These are phyloP conservation scores for Paramecium sexaurelia DNA, from an alignment of 73 alveolate genomes.

Conservation along the genomic window DNA sequence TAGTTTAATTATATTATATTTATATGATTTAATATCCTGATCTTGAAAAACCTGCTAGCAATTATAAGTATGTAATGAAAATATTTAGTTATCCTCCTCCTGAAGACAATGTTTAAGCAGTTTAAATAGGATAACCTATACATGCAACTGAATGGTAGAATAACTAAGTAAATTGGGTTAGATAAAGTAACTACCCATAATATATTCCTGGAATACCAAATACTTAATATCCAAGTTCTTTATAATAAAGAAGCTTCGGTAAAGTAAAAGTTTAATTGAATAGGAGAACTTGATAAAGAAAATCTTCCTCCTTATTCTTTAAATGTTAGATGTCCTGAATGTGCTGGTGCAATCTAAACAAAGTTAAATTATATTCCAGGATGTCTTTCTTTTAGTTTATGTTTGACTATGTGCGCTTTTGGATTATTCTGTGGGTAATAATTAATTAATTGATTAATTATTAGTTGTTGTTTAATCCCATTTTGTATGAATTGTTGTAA, in stretches of 20 bases:
- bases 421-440: not conserved
- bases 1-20: not conserved
- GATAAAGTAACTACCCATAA: not conserved
- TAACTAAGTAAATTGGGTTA: not conserved
- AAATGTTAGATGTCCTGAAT: conserved; percentile 8
- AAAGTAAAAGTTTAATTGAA: not conserved
- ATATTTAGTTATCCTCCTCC: not conserved
- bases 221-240: not conserved
- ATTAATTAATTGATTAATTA: not conserved
- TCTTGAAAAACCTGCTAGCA: not conserved
- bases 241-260: not conserved
- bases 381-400: not conserved
- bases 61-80: not conserved
- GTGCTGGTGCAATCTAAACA: not conserved
- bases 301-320: not conserved
- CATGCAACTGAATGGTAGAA: not conserved
- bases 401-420: not conserved
- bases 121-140: not conserved
- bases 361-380: not conserved
- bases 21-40: not conserved
- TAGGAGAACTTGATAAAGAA: not conserved
- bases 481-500: not conserved
- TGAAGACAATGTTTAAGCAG: not conserved
- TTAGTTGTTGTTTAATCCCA: conserved; percentile 27
- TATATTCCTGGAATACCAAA: not conserved